phyloP scores from a whole-genome alignment of 2,329 filamentous ascomycete genomes.

The Paraconiothyrium sp. region DNA sequence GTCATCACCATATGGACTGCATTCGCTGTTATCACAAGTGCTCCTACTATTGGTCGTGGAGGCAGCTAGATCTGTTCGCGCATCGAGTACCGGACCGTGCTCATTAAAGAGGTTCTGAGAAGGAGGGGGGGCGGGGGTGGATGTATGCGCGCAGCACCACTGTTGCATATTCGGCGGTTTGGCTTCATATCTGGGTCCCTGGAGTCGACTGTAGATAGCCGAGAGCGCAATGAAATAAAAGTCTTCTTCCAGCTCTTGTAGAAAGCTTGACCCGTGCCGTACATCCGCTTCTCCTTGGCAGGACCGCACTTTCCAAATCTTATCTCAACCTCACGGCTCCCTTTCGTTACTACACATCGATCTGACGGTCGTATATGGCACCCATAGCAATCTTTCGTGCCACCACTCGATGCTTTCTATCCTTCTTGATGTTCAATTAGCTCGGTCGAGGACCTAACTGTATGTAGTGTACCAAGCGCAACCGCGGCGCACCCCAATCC shows the following conservation, averaged over 20 bases:
- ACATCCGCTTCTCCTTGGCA: background rate
- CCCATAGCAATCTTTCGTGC: background rate
- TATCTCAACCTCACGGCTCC: conserved; percentile 7
- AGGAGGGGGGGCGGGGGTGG: no score
- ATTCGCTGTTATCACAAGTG: no score
- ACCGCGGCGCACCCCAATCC: background rate
- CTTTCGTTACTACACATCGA: background rate
- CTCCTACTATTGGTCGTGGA: no score
- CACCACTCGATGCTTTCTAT: background rate
- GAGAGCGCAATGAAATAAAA: background rate
- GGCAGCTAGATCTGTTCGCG: no score
- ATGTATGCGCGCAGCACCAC: no score
- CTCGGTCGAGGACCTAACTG: background rate
- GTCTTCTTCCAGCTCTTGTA: background rate
- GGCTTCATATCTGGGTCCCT: background rate
- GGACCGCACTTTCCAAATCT: background rate
- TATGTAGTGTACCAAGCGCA: background rate
- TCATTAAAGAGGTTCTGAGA: no score
- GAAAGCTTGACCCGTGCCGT: conserved; percentile 12
- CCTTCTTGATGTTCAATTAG: background rate
- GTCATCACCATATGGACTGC: no score
- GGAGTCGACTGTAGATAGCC: background rate
- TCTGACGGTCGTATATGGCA: background rate
- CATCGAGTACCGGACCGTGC: no score
- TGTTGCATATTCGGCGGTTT: no score